phyloP scores from a whole-genome alignment of 1,139 yeast species.

The Hansenula lynferdii region DNA sequence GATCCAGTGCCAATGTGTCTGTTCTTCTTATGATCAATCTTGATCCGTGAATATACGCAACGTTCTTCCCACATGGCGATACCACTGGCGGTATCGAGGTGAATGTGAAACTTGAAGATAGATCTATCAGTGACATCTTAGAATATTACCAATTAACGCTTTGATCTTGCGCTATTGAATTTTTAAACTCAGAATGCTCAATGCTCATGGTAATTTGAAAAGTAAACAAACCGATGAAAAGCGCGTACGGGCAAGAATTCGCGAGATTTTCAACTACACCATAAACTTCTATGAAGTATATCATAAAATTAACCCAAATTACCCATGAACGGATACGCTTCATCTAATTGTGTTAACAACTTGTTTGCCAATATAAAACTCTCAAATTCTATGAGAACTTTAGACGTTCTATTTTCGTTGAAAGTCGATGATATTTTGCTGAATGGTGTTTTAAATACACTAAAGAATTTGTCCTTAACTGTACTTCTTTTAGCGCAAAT shows the following conservation, averaged over 20 bases:
- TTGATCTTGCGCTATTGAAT: too few species aligned
- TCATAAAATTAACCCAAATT: too few species aligned
- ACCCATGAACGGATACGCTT: not conserved
- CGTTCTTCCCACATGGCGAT: slow-evolving; percentile 14
- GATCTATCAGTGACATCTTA: slow-evolving; percentile 10
- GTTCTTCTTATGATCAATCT: slow-evolving; percentile 12
- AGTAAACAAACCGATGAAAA: not conserved
- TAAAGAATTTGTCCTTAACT: not conserved
- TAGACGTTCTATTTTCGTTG: not conserved
- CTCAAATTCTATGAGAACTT: not conserved
- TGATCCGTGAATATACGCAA: slow-evolving; percentile 12
- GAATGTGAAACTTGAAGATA: slow-evolving; percentile 12
- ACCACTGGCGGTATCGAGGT: slow-evolving; percentile 6
- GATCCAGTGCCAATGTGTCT: slow-evolving; percentile 6
- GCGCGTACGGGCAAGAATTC: not conserved
- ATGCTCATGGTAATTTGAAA: too few species aligned
- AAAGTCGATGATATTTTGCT: not conserved
- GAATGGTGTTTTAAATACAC: not conserved
- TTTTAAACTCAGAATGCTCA: too few species aligned
- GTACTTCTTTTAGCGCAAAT: not conserved
- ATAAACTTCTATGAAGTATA: not conserved
- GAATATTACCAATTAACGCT: too few species aligned
- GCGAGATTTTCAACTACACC: too few species aligned
- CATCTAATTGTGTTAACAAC: not conserved
- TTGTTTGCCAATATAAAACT: not conserved